A percentile compares a stretch with the other conserved stretches of the same genome.
phyloP scores from a whole-genome alignment of 441 rosid species.

The Viola pubescens region DNA sequence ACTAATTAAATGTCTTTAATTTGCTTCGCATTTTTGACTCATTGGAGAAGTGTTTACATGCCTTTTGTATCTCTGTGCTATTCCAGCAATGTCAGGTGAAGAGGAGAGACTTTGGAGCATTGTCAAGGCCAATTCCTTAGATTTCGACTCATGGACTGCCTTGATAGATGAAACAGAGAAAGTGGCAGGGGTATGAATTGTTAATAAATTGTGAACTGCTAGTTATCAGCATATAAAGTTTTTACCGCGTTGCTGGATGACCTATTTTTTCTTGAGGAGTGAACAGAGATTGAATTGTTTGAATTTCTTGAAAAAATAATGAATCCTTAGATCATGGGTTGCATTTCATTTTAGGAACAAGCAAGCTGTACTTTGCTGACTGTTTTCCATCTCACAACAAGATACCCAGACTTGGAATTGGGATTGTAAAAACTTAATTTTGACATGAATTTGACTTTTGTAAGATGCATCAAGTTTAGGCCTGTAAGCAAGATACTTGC shows the following conservation, averaged over 20 bases:
- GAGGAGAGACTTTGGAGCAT: slow-evolving; percentile 90
- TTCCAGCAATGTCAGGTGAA: slow-evolving; percentile 51
- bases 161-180: slow-evolving; percentile 91
- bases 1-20: no score
- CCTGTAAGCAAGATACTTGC: background rate
- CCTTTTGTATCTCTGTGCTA: slow-evolving; percentile 9
- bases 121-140: slow-evolving; percentile 69
- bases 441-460: no score
- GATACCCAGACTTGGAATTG: background rate
- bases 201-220: background rate
- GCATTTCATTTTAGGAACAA: background rate
- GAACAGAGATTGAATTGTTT: background rate
- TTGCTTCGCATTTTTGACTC: no score
- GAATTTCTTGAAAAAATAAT: background rate
- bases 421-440: background rate
- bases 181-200: slow-evolving; percentile 60
- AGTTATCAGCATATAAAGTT: background rate
- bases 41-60: background rate
- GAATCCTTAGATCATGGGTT: background rate
- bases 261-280: background rate
- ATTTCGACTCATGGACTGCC: slow-evolving; percentile 90
- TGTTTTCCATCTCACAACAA: background rate
- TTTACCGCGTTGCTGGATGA: background rate
- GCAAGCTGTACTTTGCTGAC: background rate
- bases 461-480: no score